These are phyloP conservation scores for Neoarthrinium moseri DNA, from an alignment of 2,329 filamentous ascomycete genomes.

Conservation along the genomic window DNA sequence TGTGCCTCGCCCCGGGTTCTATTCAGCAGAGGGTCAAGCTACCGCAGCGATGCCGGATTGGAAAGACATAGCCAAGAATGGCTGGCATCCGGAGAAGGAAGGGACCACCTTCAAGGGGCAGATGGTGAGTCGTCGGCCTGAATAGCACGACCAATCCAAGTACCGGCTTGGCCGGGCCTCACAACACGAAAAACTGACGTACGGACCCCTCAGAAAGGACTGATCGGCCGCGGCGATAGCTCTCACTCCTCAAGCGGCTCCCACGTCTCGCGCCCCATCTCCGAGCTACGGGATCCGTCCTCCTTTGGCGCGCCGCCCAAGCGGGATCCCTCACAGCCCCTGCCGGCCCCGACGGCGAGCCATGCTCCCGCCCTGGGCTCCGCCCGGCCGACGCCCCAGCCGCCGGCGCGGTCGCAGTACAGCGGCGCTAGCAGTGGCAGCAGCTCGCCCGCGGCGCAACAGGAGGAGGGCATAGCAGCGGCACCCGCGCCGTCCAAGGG, in stretches of 20 bases:
- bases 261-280: constrained; percentile 58
- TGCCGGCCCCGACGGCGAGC: constrained; percentile 14
- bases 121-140: constrained; percentile 37
- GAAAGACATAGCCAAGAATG: constrained; percentile 48
- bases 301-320: constrained; percentile 81
- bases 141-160: no score
- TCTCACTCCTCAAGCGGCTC: constrained; percentile 19
- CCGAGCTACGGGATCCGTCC: constrained; percentile 70
- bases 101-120: constrained; percentile 39
- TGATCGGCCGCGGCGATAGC: constrained; percentile 40
- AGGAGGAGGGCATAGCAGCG: constrained; percentile 18
- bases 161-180: no score
- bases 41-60: constrained; percentile 49
- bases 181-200: no score
- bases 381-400: constrained; percentile 38
- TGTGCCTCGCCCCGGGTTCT: no score
- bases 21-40: no score
- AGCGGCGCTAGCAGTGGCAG: no score
- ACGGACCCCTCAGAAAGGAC: constrained; percentile 38
- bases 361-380: constrained; percentile 30
- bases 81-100: constrained; percentile 51
- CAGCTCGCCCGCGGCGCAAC: neutral
- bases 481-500: constrained; percentile 51
- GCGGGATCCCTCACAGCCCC: constrained; percentile 34
- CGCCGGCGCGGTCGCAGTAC: constrained; percentile 25